These are phyloP conservation scores for Triadica sebifera DNA, from an alignment of 345 rosid genomes.

Conservation along the genomic window DNA sequence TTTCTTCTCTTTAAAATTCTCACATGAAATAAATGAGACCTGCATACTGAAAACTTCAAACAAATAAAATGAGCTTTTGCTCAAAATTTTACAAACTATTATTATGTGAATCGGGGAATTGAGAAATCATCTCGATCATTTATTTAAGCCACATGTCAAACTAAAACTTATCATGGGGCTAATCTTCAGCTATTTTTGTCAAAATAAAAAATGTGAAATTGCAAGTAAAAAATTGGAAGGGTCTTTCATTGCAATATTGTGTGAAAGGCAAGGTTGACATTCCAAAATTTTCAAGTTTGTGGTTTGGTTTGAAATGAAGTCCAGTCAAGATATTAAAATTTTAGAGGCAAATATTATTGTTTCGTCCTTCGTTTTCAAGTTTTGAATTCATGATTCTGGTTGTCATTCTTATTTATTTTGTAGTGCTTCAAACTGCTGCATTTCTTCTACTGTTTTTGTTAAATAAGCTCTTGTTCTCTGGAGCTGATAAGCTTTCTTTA, in stretches of 20 bases:
- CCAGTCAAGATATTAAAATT: neutral
- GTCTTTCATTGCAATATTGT: neutral
- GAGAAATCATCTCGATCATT: neutral
- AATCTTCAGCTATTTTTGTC: no score
- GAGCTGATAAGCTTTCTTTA: slow-evolving; percentile 4
- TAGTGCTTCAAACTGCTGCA: neutral
- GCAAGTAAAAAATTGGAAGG: no score
- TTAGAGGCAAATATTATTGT: neutral
- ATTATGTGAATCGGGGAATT: neutral
- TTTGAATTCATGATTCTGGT: neutral
- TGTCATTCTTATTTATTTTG: slow-evolving; percentile 1
- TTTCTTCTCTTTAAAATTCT: no score
- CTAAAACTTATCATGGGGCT: neutral
- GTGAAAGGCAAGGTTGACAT: neutral
- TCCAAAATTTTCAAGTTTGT: neutral
- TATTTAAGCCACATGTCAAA: neutral
- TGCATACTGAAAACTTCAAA: no score
- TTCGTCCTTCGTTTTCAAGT: neutral
- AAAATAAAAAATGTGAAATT: neutral
- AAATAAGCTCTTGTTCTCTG: neutral
- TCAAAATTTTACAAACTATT: neutral
- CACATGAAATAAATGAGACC: no score
- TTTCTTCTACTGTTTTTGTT: neutral
- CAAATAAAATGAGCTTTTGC: neutral
- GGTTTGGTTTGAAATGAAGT: neutral